These are phyloP conservation scores for Vaccinium macrocarpon DNA, from an alignment of 148 eudicot species.

Conservation along the genomic window DNA sequence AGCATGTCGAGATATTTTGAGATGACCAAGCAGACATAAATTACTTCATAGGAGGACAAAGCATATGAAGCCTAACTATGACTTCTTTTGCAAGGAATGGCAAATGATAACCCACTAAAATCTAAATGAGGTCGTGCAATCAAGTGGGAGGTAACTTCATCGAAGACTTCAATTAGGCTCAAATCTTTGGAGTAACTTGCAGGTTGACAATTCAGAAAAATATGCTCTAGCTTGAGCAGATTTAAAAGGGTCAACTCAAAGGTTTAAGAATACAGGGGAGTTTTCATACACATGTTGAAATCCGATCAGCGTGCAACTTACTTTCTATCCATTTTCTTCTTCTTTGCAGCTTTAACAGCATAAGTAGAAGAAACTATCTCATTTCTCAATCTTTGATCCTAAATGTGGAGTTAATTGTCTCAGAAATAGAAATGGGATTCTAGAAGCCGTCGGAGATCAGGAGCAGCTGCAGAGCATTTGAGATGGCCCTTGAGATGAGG, in stretches of 20 bases:
- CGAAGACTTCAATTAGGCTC: background rate
- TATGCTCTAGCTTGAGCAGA: constrained; percentile 2
- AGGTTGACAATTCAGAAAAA: background rate
- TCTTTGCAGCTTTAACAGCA: background rate
- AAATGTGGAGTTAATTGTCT: background rate
- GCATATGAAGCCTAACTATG: background rate
- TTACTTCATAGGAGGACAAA: background rate
- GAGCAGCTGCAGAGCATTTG: too few relatives aligned
- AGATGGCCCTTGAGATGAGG: too few relatives aligned
- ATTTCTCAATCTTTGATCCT: background rate
- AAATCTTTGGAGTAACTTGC: background rate
- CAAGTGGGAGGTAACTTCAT: background rate
- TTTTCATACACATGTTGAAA: background rate
- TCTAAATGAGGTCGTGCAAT: background rate
- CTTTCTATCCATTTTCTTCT: background rate
- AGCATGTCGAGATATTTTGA: background rate
- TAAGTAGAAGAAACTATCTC: background rate
- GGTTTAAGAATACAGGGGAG: background rate
- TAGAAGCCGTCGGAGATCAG: too few relatives aligned
- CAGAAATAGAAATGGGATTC: too few relatives aligned
- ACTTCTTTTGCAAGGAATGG: background rate
- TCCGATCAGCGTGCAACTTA: background rate
- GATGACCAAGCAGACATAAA: background rate
- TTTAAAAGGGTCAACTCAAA: background rate
- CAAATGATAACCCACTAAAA: background rate